Evolutionary conservation across 768 basidiomycete genomes (phyloP), one percentile per base, ranked within the genome.

Genomic region (Suillus plorans): DNA sequence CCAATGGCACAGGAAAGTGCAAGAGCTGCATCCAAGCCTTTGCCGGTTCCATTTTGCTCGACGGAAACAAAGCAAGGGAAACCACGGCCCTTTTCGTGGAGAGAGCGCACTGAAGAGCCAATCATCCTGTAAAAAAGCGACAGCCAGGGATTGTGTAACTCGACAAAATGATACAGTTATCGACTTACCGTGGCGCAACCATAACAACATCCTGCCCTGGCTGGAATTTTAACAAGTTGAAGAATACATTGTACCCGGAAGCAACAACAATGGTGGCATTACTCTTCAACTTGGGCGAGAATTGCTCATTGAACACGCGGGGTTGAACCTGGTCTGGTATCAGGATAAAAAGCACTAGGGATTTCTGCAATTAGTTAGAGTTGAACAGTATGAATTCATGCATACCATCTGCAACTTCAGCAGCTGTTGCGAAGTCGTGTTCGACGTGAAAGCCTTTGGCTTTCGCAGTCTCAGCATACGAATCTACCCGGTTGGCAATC

Each of bases 311-410:
- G 77, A 88, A 88, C n/a, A 88, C 75, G 53, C 81, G 77, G 44
- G 87, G 85, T 69, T 88, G 87, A 9, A 83, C 85, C 72, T 88
- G 87, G 68, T 89, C 87, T 6, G 87, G 87, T 60, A 89, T 81
- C 68, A 88, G 77, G 39, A 88, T 72, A 78, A 88, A 89, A 20
- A 89, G 62, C 20, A 88, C 86, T 88, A 60, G 20, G 22, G 36
- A 61, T 41, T n/a, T 39, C 28, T 37, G 14, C 61, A 41, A 39
- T 49, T 52, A 39, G 47, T 63, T 28, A 61, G 61, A 16, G 25
- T 59, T 42, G 37, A 16, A 39, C 39, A 2, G 22, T 8, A 22
- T 18, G 20, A 60, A 39, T 18, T 36, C 20, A 28, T 34, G 64
- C 80, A 64, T 63, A 86, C 87, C 78, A 72, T 88, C 87, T 31